phyloP scores from a whole-genome alignment of 2,329 filamentous ascomycete species.

The Dryadomyces quercivorus region DNA sequence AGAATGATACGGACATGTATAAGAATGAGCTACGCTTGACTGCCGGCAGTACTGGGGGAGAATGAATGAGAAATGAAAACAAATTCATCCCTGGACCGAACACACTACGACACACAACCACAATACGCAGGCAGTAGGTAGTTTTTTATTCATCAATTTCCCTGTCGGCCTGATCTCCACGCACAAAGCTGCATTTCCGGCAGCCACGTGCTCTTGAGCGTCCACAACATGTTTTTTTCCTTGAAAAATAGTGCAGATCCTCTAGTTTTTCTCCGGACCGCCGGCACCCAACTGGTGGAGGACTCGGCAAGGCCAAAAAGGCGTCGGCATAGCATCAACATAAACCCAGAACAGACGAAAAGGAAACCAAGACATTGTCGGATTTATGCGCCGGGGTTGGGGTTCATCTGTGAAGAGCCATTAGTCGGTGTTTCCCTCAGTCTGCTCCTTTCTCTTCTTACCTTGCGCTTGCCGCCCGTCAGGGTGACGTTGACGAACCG shows the following conservation, averaged over 20 bases:
- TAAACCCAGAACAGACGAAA: not conserved
- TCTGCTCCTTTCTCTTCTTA: slow-evolving; percentile 27
- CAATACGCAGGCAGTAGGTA: not conserved
- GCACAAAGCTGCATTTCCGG: not conserved
- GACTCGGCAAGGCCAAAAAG: not conserved
- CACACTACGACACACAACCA: too few species aligned
- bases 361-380: not conserved
- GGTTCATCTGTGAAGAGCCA: slow-evolving; percentile 12
- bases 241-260: not conserved
- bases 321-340: not conserved
- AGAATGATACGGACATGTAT: not conserved
- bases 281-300: not conserved
- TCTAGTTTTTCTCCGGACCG: not conserved
- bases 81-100: too few species aligned
- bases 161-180: not conserved
- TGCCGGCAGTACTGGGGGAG: not conserved
- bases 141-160: not conserved
- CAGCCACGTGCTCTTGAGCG: not conserved
- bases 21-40: not conserved
- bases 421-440: not conserved
- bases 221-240: not conserved
- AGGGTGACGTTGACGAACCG: slow-evolving; percentile 98
- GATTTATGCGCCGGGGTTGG: slow-evolving; percentile 13
- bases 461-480: slow-evolving; percentile 92
- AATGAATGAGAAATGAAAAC: not conserved